Evolutionary conservation across 1,284 basidiomycete genomes (phyloP).

Genomic region (Ganoderma sinense): DNA sequence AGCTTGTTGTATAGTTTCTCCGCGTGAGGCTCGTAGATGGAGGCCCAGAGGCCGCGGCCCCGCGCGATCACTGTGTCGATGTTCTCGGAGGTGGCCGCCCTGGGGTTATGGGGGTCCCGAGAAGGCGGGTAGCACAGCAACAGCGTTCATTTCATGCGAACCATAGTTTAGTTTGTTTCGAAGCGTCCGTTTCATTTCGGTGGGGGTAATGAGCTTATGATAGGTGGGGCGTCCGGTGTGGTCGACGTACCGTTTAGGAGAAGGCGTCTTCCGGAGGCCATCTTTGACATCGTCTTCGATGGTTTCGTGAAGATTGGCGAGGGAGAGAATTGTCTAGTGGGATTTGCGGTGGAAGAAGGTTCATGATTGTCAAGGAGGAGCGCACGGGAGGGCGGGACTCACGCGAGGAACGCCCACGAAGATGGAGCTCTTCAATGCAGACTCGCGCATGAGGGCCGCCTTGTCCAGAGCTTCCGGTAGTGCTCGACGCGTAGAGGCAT

Average conservation of each 20-base stretch:
- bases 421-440: conserved; percentile 92
- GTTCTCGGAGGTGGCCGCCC: conserved; percentile 68
- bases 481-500: conserved; percentile 50
- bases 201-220: not conserved
- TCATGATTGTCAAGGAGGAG: not conserved
- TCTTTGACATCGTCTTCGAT: conserved; percentile 83
- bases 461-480: conserved; percentile 65
- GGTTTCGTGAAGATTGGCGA: conserved; percentile 77
- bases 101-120: conserved; percentile 39
- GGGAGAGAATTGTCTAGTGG: conserved; percentile 80
- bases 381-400: conserved; percentile 40
- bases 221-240: not conserved
- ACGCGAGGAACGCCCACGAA: conserved; percentile 93
- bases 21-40: conserved; percentile 91
- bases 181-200: not conserved
- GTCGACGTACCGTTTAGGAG: conserved; percentile 61
- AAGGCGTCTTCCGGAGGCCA: conserved; percentile 63
- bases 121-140: not conserved
- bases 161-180: not conserved
- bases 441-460: conserved; percentile 91
- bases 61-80: conserved; percentile 71
- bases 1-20: conserved; percentile 92
- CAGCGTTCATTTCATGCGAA: not conserved
- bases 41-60: conserved; percentile 84
- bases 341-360: conserved; percentile 7